Percentiles rank a stretch among this genome's conserved stretches.
Conservation (phyloP, 257 asterid species). For the Lantana camara region DNA sequence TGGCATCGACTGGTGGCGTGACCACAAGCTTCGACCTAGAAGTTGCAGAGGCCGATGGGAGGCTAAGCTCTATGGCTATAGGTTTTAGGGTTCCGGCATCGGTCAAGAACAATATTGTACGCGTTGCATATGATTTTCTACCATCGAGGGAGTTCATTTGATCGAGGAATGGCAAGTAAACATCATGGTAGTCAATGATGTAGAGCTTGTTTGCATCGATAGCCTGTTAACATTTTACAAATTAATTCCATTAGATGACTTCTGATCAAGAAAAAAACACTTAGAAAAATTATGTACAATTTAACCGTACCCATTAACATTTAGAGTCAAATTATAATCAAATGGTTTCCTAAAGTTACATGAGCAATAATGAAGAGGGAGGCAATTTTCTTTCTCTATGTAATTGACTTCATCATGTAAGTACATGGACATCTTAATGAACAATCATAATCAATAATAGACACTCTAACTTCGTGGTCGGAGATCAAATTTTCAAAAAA, state of each 20-base stretch:
- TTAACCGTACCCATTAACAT: no score
- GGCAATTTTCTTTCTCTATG: neutral
- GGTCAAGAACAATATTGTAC: slow-evolving; percentile 74
- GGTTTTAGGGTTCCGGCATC: slow-evolving; percentile 82
- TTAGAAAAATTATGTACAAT: neutral
- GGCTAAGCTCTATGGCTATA: slow-evolving; percentile 85
- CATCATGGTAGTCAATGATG: slow-evolving; percentile 81
- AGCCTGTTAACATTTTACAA: slow-evolving; percentile 53
- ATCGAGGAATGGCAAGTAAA: slow-evolving; percentile 82
- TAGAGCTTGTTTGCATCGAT: slow-evolving; percentile 68
- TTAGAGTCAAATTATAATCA: neutral
- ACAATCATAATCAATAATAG: no score
- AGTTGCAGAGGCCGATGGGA: slow-evolving; percentile 52
- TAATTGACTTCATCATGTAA: neutral
- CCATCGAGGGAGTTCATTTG: slow-evolving; percentile 85
- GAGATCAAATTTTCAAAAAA: no score
- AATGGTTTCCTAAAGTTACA: neutral
- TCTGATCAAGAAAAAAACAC: neutral
- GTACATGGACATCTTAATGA: no score
- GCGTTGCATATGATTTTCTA: slow-evolving; percentile 85
- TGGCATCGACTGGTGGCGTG: slow-evolving; percentile 77
- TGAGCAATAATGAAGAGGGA: neutral
- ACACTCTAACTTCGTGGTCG: no score
- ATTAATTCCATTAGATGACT: neutral
- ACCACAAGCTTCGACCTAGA: slow-evolving; percentile 64